Evolutionary conservation across 805 yeast species (phyloP).

Genomic region (Candida tammaniensis): DNA sequence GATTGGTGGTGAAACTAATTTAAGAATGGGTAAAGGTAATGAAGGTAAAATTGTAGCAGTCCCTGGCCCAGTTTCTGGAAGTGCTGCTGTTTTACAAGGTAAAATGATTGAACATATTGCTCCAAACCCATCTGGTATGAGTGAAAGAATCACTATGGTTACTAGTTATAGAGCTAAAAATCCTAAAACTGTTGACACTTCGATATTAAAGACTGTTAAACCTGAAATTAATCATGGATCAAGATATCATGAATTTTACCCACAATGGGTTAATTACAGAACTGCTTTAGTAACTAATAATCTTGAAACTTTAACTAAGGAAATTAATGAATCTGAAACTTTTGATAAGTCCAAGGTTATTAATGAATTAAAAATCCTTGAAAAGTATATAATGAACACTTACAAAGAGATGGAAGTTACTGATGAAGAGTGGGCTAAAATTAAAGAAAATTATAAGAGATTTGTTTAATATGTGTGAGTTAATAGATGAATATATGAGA

Average conservation of each 20-base stretch:
- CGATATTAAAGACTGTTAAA: constrained; percentile 35
- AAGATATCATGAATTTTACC: constrained; percentile 32
- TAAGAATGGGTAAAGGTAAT: constrained; percentile 42
- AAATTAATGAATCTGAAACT: constrained; percentile 9
- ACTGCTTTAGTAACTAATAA: constrained; percentile 23
- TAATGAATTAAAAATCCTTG: constrained; percentile 20
- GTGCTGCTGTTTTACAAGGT: constrained; percentile 39
- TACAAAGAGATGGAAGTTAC: constrained; percentile 26
- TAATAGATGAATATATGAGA: neutral
- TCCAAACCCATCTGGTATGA: constrained; percentile 30
- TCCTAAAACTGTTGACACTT: constrained; percentile 24
- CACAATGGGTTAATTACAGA: constrained; percentile 36
- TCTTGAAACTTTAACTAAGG: constrained; percentile 19
- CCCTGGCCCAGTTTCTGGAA: constrained; percentile 33
- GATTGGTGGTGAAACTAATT: constrained; percentile 61
- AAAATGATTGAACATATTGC: constrained; percentile 41
- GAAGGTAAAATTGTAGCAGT: constrained; percentile 16
- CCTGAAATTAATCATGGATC: constrained; percentile 38
- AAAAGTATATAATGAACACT: constrained; percentile 20
- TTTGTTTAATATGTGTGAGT: neutral
- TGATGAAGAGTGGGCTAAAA: constrained; percentile 9
- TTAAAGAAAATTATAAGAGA: constrained; percentile 2
- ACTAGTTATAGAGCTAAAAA: constrained; percentile 37
- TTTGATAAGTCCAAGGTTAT: constrained; percentile 27
- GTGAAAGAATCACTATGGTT: constrained; percentile 43